phyloP scores from a whole-genome alignment of 2,329 filamentous ascomycete species.

The Alternaria consortialis region DNA sequence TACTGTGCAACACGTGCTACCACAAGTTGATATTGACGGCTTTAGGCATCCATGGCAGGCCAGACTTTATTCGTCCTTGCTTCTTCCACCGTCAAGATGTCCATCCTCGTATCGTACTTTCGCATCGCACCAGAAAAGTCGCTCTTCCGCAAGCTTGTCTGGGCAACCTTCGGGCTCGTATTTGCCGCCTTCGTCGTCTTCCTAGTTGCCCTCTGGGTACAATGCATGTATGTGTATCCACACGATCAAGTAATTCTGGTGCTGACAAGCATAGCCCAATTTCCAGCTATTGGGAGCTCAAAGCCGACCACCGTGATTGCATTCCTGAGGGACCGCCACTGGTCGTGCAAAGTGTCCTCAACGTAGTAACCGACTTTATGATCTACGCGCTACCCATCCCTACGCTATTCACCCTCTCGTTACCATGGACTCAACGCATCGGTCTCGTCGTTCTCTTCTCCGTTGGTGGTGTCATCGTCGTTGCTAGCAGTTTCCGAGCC shows the following conservation, averaged over 20 bases:
- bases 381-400: slow-evolving; percentile 58
- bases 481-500: slow-evolving; percentile 57
- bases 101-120: slow-evolving; percentile 52
- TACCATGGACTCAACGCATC: slow-evolving; percentile 55
- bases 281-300: slow-evolving; percentile 56
- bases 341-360: slow-evolving; percentile 54
- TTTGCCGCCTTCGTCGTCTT: slow-evolving; percentile 48
- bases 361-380: slow-evolving; percentile 57
- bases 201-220: slow-evolving; percentile 49
- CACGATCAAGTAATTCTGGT: neutral
- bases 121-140: slow-evolving; percentile 52
- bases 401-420: slow-evolving; percentile 56
- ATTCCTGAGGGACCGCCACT: slow-evolving; percentile 57
- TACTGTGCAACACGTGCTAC: slow-evolving; percentile 27
- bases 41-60: slow-evolving; percentile 50
- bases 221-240: slow-evolving; percentile 46
- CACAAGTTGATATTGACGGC: slow-evolving; percentile 29
- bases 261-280: slow-evolving; percentile 53
- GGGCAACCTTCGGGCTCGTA: slow-evolving; percentile 47
- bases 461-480: slow-evolving; percentile 57
- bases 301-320: slow-evolving; percentile 50
- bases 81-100: slow-evolving; percentile 51
- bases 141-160: slow-evolving; percentile 50
- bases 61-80: slow-evolving; percentile 52
- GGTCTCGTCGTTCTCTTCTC: slow-evolving; percentile 56